Base-by-base conservation (phyloP, 2,329 filamentous ascomycete species). In the Trichoderma semiorbis region DNA sequence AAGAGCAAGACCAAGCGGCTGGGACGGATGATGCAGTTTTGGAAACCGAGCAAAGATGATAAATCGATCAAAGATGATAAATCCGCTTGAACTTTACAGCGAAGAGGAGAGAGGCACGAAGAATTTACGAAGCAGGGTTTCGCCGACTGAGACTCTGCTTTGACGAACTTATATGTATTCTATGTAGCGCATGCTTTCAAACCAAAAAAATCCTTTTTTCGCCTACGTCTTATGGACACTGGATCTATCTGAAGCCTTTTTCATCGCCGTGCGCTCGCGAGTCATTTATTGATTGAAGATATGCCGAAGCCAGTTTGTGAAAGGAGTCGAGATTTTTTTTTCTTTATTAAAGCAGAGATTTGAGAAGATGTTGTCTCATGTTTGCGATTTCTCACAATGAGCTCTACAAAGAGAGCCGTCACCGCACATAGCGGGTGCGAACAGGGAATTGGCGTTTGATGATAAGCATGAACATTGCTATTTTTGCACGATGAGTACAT, bases 21-120 rank as follows among this genome's bases (percentile, higher is more conserved):
- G 47, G 92, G 92, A 78, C 91, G 91, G 66, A 86, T 94, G 83
- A 90, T 94, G 86, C 90, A 91, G 76, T 95, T 95, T 80, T 95
- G 92, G 92, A 93, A 92, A 81, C 84, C 85, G 11, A 89, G 86
- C 77, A 86, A 86, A 73, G 79, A 82, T 47, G 75, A 72, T 3
- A 72, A 78, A 39, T 68, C 80, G 43, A 63, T 24, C 24, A 28
- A 63, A 43, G 62, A 65, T 18, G 62, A 65, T 10, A 57, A 28
- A 58, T 24, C 80, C 43, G 75, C 76, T n/a, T 80, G 75, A 76
- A 50, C 12, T 61, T 61, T 16, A n/a, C 39, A 50, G 43, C 28
- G 43, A 30, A 64, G 12, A 60, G 14, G 68, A 32, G 39, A 66
- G 14, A 50, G 55, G 36, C 64, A 65, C 60, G 65, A 55, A 68